Base-by-base conservation (phyloP, 495 filamentous ascomycete genomes). In the Tuber umbilicatum region DNA sequence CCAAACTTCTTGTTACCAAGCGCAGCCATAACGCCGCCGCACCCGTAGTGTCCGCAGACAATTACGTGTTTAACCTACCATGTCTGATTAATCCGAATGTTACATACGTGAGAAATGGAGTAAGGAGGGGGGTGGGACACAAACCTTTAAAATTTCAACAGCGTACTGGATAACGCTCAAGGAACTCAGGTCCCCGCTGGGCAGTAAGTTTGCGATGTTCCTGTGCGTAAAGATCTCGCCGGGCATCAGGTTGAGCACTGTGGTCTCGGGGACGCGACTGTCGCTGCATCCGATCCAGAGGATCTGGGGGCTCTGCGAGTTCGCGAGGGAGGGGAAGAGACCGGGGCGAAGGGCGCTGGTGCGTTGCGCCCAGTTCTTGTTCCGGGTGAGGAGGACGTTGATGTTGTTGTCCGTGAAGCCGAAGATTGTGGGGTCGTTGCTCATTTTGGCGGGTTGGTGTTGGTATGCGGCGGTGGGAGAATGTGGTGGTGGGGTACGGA, bases 281-380 rank as follows among this genome's bases (percentile, higher is more conserved):
- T 90, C 89, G 82, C 85, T 87, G 84, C 89, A 90, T 55, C 89
- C 89, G 79, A 90, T 89, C 86, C 90, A 92, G 68, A 89, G 85
- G 74, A 88, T 89, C 76, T 89, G 86, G 64, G 88, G 88, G 67
- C 80, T 83, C 80, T 90, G 88, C 7, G 87, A 88, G 21, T 84
- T 83, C 45, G 83, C 82, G 37, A 90, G 85, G 73, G 86, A 84
- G 41, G 80, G 79, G 78, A 90, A 89, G 83, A 88, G 89, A 12
- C 87, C 85, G 37, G 88, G 88, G 76, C 89, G 85, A 77, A 84
- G 84, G 72, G 81, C 76, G 68, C 78, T 83, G 76, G 86, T 84
- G 79, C 88, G 83, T 60, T 83, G 83, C 10, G 88, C 88, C 88
- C 88, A 90, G 35, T 81, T 81, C 41, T 79, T 81, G 83, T 90